Base-by-base conservation (phyloP, 768 basidiomycete genomes). In the Suillus subaureus region DNA sequence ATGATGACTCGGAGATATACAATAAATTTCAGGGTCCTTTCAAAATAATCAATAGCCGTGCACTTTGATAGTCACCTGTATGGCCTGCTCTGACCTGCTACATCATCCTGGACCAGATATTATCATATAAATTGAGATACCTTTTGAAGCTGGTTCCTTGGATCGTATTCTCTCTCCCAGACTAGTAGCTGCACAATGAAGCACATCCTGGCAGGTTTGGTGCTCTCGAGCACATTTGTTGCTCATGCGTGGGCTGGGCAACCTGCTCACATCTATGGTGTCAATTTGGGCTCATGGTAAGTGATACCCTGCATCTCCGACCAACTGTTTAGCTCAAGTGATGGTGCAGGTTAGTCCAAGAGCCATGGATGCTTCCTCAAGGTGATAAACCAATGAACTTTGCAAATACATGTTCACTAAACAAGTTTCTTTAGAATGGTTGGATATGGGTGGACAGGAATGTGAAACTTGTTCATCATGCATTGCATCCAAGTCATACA, bases 251-350 rank as follows among this genome's bases (percentile, higher is more conserved):
- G 42, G 42, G 18, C 42, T 43, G 68, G 68, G 35, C 74, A 33
- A 28, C 62, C 51, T 1, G 71, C 68, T 26, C 88, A 89, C 68
- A 87, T 89, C 21, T 87, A 89, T 70, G 90, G 90, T 54, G 89
- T 91, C 4, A 91, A 92, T 71, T 72, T 92, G 37, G 88, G 90
- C 13, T 86, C 86, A 63, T 90, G 88, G 87, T 85, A 66, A 23
- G 80, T 60, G 35, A 57, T 37, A 3, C 9, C 5, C 11, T n/a
- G 7, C 23, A 23, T 15, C 61, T 11, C 16, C 8, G 26, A 33
- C 23, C 15, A 37, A 18, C 15, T 40, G 47, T 39, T 67, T 49
- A 58, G 66, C 68, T 45, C 58, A 28, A 49, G 57, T 26, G 56
- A 55, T 47, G 66, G 1, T 9, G 9, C 35, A 35, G 35, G 35